Base-by-base conservation (phyloP, 768 basidiomycete species). In the Pluteus cervinus region DNA sequence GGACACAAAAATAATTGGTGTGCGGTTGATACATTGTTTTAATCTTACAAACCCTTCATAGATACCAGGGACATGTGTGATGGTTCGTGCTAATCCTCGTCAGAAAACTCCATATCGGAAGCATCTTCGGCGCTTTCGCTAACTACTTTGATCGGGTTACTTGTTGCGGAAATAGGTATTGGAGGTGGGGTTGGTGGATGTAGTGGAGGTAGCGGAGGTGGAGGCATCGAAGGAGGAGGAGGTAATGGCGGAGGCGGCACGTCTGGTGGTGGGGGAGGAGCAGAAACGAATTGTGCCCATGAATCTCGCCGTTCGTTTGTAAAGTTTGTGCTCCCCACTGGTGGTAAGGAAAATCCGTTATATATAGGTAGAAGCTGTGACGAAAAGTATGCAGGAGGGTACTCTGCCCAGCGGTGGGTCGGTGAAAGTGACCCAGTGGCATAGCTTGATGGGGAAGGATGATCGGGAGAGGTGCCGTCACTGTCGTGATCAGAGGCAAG, bases 361-460 rank as follows among this genome's bases (percentile, higher is more conserved):
- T 77, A 82, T 1, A 73, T 36, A 4, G 75, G 73, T 11, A 86
- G 72, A 20, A 66, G 63, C 26, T 65, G 57, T 24, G 66, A 78
- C 4, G 73, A 71, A 49, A 86, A 86, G 42, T 76, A 68, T 7
- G 68, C 68, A 24, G 63, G 53, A 3, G 81, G 78, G 48, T 81
- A 86, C 24, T 42, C 52, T 8, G 79, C 84, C 84, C 85, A 86
- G 36, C 81, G 68, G 23, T 47, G 53, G 9, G 40, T 16, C 36
- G 22, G 10, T 10, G 34, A 26, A 25, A 42, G 30, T 11, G 41
- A 10, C 22, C 32, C 24, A 37, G 26, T 10, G 23, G 41, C 5
- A 25, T 40, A 20, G 28, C 20, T 24, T 24, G 32, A 22, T 17
- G 33, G 40, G 26, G 17, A 7, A 30, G 26, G 9, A 28, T 39